A percentile compares a stretch with the other conserved stretches of the same genome.
phyloP scores from a whole-genome alignment of 148 eudicot species.

The Tetragonia tetragonoides region DNA sequence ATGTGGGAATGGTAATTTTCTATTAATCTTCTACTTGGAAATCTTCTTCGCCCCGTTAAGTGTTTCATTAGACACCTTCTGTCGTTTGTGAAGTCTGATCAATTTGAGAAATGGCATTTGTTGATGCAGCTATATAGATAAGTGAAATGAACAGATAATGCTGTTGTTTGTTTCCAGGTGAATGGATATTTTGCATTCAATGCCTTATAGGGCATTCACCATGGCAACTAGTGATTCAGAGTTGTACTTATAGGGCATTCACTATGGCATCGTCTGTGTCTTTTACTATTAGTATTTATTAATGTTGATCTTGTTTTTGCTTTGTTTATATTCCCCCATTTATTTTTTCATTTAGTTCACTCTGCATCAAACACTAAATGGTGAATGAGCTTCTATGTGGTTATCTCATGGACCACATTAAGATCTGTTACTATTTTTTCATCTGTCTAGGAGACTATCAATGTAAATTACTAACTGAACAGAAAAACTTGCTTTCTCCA shows the following conservation, averaged over 20 bases:
- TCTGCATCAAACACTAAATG: not conserved
- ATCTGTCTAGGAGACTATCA: not conserved
- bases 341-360: not conserved
- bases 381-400: not conserved
- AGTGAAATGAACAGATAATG: not conserved
- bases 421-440: not conserved
- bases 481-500: conserved; percentile 28
- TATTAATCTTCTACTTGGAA: not conserved
- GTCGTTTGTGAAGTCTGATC: not conserved
- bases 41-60: not conserved
- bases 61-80: not conserved
- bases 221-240: not conserved
- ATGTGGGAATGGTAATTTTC: conserved; percentile 85
- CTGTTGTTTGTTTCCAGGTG: not conserved
- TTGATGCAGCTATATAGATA: not conserved
- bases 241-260: not conserved
- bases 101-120: not conserved
- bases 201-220: not conserved
- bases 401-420: not conserved
- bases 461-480: not conserved
- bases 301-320: not conserved
- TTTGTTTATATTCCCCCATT: not conserved
- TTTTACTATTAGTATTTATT: not conserved
- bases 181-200: not conserved
- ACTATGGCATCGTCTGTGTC: not conserved